A percentile compares a stretch with the other conserved stretches of the same genome.
Evolutionary conservation across 768 basidiomycete genomes (phyloP).

Genomic region (Cystobasidium ongulense): DNA sequence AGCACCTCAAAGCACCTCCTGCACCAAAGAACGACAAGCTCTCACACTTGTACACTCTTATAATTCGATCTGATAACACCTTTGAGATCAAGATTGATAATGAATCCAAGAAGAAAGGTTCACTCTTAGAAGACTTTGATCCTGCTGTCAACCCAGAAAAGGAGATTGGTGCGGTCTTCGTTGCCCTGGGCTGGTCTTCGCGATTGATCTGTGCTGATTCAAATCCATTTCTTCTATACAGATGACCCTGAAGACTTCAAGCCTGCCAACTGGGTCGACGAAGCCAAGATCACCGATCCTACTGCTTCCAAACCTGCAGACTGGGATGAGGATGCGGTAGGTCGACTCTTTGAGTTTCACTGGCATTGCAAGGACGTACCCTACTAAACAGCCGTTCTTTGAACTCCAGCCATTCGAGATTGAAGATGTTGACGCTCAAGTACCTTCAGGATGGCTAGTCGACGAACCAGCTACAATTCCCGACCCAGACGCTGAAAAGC

Average conservation of each 20-base stretch:
- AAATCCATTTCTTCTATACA: neutral
- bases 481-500: conserved; percentile 77
- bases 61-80: conserved; percentile 86
- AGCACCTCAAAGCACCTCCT: conserved; percentile 77
- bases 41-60: conserved; percentile 88
- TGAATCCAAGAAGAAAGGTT: conserved; percentile 67
- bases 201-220: conserved; percentile 14
- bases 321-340: conserved; percentile 84
- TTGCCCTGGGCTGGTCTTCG: no score
- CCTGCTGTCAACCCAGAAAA: conserved; percentile 84
- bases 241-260: conserved; percentile 86
- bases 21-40: conserved; percentile 78
- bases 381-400: neutral
- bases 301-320: conserved; percentile 72
- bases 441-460: conserved; percentile 93
- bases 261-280: conserved; percentile 87
- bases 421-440: conserved; percentile 70
- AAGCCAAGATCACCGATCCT: conserved; percentile 72
- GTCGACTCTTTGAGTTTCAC: neutral
- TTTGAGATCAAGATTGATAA: conserved; percentile 87
- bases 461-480: conserved; percentile 70
- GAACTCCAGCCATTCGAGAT: conserved; percentile 66
- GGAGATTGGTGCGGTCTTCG: conserved; percentile 58
- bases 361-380: neutral
- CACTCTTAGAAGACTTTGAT: conserved; percentile 82